phyloP scores from a whole-genome alignment of 352 stramenopile genomes.

The Lagenidium sp. region DNA sequence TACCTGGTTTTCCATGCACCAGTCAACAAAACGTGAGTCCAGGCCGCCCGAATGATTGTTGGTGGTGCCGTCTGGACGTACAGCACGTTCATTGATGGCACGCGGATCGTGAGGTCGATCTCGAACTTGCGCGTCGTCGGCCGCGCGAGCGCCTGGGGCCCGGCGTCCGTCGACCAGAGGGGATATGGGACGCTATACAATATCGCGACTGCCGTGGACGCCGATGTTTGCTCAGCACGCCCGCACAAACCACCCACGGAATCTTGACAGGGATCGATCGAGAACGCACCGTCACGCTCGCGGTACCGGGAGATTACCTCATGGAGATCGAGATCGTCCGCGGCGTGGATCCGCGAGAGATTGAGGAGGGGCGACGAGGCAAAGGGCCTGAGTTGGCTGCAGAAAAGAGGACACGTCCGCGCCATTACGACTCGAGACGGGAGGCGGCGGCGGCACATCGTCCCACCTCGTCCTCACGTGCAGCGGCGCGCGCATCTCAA shows the following conservation, averaged over 20 bases:
- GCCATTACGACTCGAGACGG: neutral
- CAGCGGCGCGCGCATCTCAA: constrained; percentile 36
- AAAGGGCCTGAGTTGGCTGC: constrained; percentile 29
- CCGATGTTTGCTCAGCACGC: constrained; percentile 27
- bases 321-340: constrained; percentile 27
- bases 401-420: neutral
- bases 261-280: neutral
- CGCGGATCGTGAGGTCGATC: neutral
- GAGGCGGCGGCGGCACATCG: neutral
- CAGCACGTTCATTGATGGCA: neutral
- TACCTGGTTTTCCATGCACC: no score
- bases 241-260: neutral
- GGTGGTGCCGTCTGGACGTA: neutral
- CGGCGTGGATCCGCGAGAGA: constrained; percentile 20
- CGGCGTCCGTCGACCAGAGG: neutral
- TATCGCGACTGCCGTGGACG: constrained; percentile 6
- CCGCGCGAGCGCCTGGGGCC: no score
- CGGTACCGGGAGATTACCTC: constrained; percentile 26
- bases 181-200: neutral
- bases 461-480: constrained; percentile 30
- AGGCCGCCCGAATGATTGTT: neutral
- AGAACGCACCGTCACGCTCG: constrained; percentile 33
- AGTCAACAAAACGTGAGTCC: neutral
- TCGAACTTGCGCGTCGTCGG: neutral
- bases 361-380: constrained; percentile 28